Percentiles rank a stretch among this genome's conserved stretches.
Conservation (phyloP, 225 moss, liverwort and hornwort genomes). For the Marchantia paleacea region DNA sequence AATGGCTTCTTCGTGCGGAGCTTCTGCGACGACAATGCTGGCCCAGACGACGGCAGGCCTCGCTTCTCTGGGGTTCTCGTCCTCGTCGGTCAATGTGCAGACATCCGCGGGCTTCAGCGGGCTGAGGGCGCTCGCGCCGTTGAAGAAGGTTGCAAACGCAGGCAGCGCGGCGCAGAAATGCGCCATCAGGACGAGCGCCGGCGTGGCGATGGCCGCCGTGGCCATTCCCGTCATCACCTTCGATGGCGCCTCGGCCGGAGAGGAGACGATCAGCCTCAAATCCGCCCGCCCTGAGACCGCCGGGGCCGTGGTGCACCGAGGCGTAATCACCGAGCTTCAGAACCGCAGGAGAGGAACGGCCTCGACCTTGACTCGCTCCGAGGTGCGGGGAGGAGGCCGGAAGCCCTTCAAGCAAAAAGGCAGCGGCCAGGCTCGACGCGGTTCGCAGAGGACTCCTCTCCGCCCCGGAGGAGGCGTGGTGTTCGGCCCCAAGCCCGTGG, state of each 20-base stretch:
- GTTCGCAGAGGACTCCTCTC: constrained; percentile 76
- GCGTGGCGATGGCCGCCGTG: constrained; percentile 29
- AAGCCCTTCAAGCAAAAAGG: constrained; percentile 95
- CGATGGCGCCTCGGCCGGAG: constrained; percentile 57
- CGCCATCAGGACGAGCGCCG: too few relatives aligned
- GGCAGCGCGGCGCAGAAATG: neutral
- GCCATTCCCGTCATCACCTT: constrained; percentile 68
- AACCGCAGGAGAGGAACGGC: constrained; percentile 80
- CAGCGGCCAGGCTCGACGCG: constrained; percentile 68
- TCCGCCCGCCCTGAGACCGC: constrained; percentile 76
- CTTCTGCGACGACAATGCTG: neutral
- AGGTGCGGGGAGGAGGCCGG: constrained; percentile 81
- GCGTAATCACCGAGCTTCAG: constrained; percentile 76
- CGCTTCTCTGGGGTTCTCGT: neutral
- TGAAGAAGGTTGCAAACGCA: neutral
- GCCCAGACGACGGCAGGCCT: neutral
- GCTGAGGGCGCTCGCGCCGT: constrained; percentile 1
- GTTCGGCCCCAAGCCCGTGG: constrained; percentile 85
- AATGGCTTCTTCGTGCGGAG: constrained; percentile 16
- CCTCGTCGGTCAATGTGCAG: neutral
- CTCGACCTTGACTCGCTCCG: constrained; percentile 69
- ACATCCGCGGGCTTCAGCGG: constrained; percentile 17
- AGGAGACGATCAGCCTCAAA: constrained; percentile 53
- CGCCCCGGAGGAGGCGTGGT: constrained; percentile 92
- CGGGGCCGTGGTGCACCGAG: constrained; percentile 77